A percentile compares a stretch with the other conserved stretches of the same genome.
Conservation (phyloP, 2,329 filamentous ascomycete species). For the Rhytidhysteron rufulum region DNA sequence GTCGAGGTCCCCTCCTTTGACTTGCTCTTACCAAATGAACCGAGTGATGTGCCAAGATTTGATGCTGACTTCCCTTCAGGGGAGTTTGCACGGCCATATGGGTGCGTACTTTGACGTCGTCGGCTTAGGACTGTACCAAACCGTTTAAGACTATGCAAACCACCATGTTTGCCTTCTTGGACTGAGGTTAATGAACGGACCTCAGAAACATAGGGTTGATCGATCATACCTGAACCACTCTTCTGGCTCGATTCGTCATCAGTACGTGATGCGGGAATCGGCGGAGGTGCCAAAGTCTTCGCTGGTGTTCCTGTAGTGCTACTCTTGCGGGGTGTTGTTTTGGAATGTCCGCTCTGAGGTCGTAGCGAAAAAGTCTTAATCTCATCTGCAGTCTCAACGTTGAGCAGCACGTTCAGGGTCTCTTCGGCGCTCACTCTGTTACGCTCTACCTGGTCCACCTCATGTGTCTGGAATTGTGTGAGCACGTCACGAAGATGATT, state of each 20-base stretch:
- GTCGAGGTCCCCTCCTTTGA: slow-evolving; percentile 59
- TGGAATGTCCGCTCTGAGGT: slow-evolving; percentile 36
- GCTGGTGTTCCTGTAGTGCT: slow-evolving; percentile 28
- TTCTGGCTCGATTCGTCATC: slow-evolving; percentile 56
- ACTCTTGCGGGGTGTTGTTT: slow-evolving; percentile 22
- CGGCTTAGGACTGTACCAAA: slow-evolving; percentile 39
- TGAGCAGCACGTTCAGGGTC: slow-evolving; percentile 76
- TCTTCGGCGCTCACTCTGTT: slow-evolving; percentile 71
- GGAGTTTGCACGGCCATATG: slow-evolving; percentile 36
- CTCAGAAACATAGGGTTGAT: not conserved
- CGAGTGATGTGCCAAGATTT: slow-evolving; percentile 56
- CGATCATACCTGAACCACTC: slow-evolving; percentile 46
- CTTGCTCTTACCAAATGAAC: slow-evolving; percentile 60
- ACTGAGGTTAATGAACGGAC: slow-evolving; percentile 17
- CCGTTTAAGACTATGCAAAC: slow-evolving; percentile 31
- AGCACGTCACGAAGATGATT: slow-evolving; percentile 88
- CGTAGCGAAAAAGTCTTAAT: slow-evolving; percentile 67
- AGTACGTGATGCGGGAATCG: slow-evolving; percentile 29
- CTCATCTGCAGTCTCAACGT: slow-evolving; percentile 82
- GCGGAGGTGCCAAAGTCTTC: slow-evolving; percentile 32
- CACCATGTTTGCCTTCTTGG: slow-evolving; percentile 31
- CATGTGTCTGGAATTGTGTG: slow-evolving; percentile 90
- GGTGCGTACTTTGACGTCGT: slow-evolving; percentile 35
- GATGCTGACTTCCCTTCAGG: slow-evolving; percentile 51
- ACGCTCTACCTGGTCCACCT: slow-evolving; percentile 80